Percentiles rank a stretch among this genome's conserved stretches.
Conservation (phyloP, 1,284 basidiomycete genomes). For the Tremellales sp. region DNA sequence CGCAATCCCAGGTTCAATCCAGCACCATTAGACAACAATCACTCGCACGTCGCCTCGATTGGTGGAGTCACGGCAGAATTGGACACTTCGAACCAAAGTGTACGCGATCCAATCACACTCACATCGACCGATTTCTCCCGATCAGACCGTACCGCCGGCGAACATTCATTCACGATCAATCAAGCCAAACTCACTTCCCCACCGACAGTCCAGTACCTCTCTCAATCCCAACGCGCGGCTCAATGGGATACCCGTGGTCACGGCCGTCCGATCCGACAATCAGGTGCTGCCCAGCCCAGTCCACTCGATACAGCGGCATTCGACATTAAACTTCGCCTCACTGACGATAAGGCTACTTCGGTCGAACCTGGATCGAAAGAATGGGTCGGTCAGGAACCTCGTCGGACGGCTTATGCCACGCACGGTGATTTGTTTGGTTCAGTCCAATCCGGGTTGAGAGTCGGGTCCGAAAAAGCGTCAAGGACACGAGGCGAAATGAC, state of each 20-base stretch:
- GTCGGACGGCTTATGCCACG: too few relatives aligned
- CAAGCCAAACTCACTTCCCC: constrained; percentile 23
- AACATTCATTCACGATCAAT: constrained; percentile 28
- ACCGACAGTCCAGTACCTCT: constrained; percentile 30
- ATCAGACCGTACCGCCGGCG: constrained; percentile 17
- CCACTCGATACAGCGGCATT: constrained; percentile 39
- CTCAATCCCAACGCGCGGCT: constrained; percentile 8
- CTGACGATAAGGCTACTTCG: constrained; percentile 1
- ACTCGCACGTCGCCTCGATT: too few relatives aligned
- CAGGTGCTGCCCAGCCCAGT: constrained; percentile 13
- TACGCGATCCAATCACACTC: constrained; percentile 4
- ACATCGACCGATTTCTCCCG: constrained; percentile 29
- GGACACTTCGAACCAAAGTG: too few relatives aligned
- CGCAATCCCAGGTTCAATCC: too few relatives aligned
- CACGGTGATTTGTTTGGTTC: too few relatives aligned
- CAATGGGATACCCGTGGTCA: constrained; percentile 5
- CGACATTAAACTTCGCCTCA: constrained; percentile 24
- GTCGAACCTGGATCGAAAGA: constrained; percentile 10
- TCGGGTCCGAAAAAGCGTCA: too few relatives aligned
- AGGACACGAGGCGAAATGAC: too few relatives aligned
- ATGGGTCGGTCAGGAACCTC: constrained; percentile 22
- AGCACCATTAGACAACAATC: too few relatives aligned
- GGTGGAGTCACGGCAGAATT: too few relatives aligned
- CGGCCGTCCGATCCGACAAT: not conserved
- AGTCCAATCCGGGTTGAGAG: too few relatives aligned